phyloP scores from a whole-genome alignment of 768 basidiomycete species.

The Lentinula sp. region DNA sequence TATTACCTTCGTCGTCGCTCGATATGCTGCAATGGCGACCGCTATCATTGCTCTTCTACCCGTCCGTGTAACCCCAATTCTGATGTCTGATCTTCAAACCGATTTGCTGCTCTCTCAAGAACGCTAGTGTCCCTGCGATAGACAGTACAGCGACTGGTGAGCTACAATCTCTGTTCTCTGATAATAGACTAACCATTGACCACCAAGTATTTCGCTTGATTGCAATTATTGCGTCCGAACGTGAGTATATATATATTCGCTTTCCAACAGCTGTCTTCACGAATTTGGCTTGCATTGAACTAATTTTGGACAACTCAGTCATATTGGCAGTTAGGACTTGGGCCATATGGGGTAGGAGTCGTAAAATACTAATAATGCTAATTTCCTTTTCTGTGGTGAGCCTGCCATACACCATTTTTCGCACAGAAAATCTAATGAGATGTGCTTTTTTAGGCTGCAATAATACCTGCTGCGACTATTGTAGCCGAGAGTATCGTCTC shows the following conservation, averaged over 20 bases:
- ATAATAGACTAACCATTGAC: background rate
- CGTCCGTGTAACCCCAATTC: constrained; percentile 2
- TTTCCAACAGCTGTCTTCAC: background rate
- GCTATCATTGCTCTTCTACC: constrained; percentile 10
- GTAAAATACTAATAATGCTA: constrained; percentile 9
- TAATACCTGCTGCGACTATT: constrained; percentile 11
- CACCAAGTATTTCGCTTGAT: constrained; percentile 8
- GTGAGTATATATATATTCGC: background rate
- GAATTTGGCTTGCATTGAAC: background rate
- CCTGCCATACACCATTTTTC: background rate
- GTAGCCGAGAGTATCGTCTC: constrained; percentile 9
- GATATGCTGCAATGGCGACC: constrained; percentile 11
- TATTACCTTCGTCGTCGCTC: constrained; percentile 9
- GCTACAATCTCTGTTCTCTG: background rate
- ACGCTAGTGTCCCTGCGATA: background rate
- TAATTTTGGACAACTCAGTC: constrained; percentile 8
- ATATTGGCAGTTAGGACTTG: constrained; percentile 20
- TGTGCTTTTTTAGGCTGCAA: constrained; percentile 4
- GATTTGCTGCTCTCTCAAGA: background rate
- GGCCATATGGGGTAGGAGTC: constrained; percentile 20
- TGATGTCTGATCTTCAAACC: background rate
- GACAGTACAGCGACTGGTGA: background rate
- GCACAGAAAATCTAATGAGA: background rate
- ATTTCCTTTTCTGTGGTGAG: constrained; percentile 9
- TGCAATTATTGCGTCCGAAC: constrained; percentile 13